phyloP scores from a whole-genome alignment of 225 moss, liverwort and hornwort genomes.

The Takakia lepidozioides region DNA sequence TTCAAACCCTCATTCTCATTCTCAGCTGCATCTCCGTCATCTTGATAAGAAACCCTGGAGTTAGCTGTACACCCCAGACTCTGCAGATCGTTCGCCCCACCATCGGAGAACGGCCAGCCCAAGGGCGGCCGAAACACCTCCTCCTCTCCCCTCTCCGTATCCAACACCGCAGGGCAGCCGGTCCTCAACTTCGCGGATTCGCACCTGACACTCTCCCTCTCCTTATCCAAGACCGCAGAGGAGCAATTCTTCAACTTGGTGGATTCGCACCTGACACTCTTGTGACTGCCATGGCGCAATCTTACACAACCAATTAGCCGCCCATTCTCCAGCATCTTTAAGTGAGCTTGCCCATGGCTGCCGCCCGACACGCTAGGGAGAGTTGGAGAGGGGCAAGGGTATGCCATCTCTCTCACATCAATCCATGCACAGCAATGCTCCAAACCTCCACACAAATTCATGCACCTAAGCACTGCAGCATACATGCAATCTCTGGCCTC shows the following conservation, averaged over 20 bases:
- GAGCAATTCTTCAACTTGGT: too few relatives aligned
- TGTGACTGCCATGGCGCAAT: too few relatives aligned
- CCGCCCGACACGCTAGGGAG: not conserved
- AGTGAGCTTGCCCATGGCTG: constrained; percentile 5
- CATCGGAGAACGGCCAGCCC: constrained; percentile 9
- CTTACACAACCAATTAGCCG: too few relatives aligned
- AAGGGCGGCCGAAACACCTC: constrained; percentile 6
- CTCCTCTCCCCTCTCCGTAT: not conserved
- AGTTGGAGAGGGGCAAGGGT: not conserved
- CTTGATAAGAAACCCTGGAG: not conserved
- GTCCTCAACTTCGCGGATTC: constrained; percentile 4
- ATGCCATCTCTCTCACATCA: constrained; percentile 4
- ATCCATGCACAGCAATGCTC: constrained; percentile 5
- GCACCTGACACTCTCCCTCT: constrained; percentile 1
- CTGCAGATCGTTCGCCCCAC: constrained; percentile 2
- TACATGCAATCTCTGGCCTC: too few relatives aligned
- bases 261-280: too few relatives aligned
- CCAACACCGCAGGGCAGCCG: not conserved
- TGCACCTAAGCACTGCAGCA: too few relatives aligned
- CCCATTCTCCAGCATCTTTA: not conserved
- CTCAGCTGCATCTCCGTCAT: not conserved
- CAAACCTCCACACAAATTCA: too few relatives aligned
- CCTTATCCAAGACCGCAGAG: too few relatives aligned
- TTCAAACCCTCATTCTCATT: not conserved
- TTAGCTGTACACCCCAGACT: not conserved